Base-by-base conservation (phyloP, 345 rosid species). In the Populus simonii region DNA sequence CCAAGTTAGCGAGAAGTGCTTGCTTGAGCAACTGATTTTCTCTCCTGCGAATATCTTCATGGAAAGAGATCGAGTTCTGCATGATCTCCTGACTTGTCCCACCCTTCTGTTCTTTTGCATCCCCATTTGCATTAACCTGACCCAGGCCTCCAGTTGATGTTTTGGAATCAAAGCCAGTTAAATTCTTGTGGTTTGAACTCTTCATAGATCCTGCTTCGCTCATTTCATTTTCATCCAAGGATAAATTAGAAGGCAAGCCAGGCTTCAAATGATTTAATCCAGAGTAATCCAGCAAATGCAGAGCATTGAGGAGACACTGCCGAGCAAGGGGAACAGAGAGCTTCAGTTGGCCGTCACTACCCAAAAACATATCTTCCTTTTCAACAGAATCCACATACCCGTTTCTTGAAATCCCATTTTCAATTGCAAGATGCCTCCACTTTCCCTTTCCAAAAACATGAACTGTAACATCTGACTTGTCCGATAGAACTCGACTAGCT, bases 361-460 rank as follows among this genome's bases (percentile, higher is more conserved):
- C 86, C 57, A 79, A 72, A 76, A 66, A 80, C 76, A 76, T 73
- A 63, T 84, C 84, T 31, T 82, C 87, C 68, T 53, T 83, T 25
- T 79, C 86, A 35, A 49, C 68, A 76, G 84, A 79, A 82, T 85
- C 89, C 65, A 80, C 80, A 33, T 35, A 63, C 65, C 90, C 88
- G 25, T 89, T 91, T 82, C 82, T 86, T 45, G 83, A 62, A 63
- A 68, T 63, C 49, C 86, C 85, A 57, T 88, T 89, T 79, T 88
- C 92, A 67, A 93, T 68, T 55, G 86, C 84, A 76, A 96, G 94
- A 66, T 86, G 83, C 85, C 99, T 91, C 97, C 97, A 92, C 80
- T 89, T 96, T 75, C 99, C 99, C 84, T 89, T 91, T 78, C 99
- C 98, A 70, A 92, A 39, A 70, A 92, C 97, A 80, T 79, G 88